Conservation (phyloP, 805 yeast genomes). For the Clavispora vitiphila region DNA sequence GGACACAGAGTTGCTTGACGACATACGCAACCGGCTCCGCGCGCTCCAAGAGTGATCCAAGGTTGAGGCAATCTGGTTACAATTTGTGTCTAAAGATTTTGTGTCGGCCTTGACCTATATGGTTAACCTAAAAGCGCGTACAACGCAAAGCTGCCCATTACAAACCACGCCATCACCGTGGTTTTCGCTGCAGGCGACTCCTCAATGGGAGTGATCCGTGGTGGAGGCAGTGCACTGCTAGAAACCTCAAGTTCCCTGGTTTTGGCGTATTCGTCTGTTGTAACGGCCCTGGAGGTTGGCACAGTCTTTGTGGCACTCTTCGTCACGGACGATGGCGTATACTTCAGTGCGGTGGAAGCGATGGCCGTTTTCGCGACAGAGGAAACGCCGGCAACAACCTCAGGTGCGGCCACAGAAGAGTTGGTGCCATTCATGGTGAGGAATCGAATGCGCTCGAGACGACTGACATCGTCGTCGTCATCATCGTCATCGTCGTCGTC, state of each 20-base stretch:
- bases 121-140: neutral
- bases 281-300: neutral
- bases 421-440: neutral
- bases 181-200: neutral
- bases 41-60: slow-evolving; percentile 70
- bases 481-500: slow-evolving; percentile 8
- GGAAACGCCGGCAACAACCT: neutral
- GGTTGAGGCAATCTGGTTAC: too few species aligned
- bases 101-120: neutral
- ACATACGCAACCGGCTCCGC: slow-evolving; percentile 83
- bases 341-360: neutral
- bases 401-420: neutral
- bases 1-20: slow-evolving; percentile 69
- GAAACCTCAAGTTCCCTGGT: neutral
- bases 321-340: neutral
- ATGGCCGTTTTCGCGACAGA: neutral
- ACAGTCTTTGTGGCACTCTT: neutral
- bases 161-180: neutral
- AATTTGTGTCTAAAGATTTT: neutral
- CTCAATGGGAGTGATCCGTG: neutral
- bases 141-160: neutral
- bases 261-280: neutral
- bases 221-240: neutral
- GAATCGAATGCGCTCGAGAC: neutral
- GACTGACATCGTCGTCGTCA: slow-evolving; percentile 3